Base-by-base conservation (phyloP, 495 filamentous ascomycete genomes). In the Talaromyces proteolyticus region DNA sequence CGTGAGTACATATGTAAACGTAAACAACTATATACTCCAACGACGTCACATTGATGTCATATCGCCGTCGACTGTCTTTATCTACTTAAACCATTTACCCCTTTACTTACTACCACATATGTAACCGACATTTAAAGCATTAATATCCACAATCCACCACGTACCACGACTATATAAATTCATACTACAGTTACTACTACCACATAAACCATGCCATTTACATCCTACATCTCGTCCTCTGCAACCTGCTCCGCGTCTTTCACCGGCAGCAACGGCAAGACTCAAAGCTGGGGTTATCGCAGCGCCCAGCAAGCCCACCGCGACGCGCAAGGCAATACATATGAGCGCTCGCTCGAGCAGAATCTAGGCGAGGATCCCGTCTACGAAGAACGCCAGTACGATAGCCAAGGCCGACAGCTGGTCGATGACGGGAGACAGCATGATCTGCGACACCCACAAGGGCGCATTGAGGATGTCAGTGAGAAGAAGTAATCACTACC, bases 271-370 rank as follows among this genome's bases (percentile, higher is more conserved):
- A 49, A 49, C 47, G 47, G 47, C 47, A 11, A 25, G 19, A 49
- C 47, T 2, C 47, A 49, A 19, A 49, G 6, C 37, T 49, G 47
- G 47, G 47, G 47, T n/a, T 36, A 49, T 41, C 47, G 47, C 34
- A 49, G 19, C 21, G 47, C 47, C 3, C 34, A 17, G 17, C 29
- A 49, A 16, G 29, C 38, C 3, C 25, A 23, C 17, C 34, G 37
- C 10, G 47, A 49, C 22, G 47, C 29, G 26, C 34, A 49, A 21
- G 38, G 38, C n/a, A 21, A 34, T 11, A 29, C 29, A 4, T 20
- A 40, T 11, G 36, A 49, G 36, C 47, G 47, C 6, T 39, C 29
- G 10, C 19, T 49, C 11, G 39, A 29, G 21, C 47, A 49, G 5
- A 49, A 36, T 4, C 21, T 49, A 10, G 47, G 47, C 21, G 21